These are phyloP conservation scores for Peronospora destructor DNA, from an alignment of 352 stramenopile genomes.

Conservation along the genomic window DNA sequence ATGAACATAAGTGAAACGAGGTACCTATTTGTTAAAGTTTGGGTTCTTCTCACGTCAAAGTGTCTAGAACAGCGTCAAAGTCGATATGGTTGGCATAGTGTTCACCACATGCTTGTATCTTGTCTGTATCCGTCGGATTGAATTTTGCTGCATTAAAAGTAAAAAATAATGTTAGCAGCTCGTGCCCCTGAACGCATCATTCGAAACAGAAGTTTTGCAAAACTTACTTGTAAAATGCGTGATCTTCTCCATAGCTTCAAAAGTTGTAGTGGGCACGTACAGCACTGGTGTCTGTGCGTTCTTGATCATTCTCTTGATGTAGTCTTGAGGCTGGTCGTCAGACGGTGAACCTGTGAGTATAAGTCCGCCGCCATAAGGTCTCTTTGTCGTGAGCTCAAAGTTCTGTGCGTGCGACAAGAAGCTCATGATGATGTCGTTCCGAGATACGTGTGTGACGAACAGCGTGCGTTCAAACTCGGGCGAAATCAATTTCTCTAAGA, in stretches of 20 bases:
- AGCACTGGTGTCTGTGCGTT: constrained; percentile 55
- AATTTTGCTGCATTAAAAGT: constrained; percentile 70
- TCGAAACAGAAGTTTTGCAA: too few species aligned
- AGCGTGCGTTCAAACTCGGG: constrained; percentile 71
- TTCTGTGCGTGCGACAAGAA: constrained; percentile 78
- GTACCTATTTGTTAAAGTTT: too few species aligned
- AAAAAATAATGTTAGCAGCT: neutral
- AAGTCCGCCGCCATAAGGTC: constrained; percentile 75
- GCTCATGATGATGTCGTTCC: constrained; percentile 88
- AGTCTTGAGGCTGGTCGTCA: constrained; percentile 64
- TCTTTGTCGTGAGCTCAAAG: constrained; percentile 58
- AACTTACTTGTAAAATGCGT: constrained; percentile 63
- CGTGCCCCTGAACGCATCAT: neutral
- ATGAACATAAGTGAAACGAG: neutral
- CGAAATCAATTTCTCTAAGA: constrained; percentile 75
- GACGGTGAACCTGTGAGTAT: constrained; percentile 82
- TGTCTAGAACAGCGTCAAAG: constrained; percentile 60
- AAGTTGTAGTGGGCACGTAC: constrained; percentile 73
- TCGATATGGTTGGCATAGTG: constrained; percentile 83
- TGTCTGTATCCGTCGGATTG: constrained; percentile 71
- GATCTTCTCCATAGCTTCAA: constrained; percentile 78
- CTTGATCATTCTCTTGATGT: constrained; percentile 72
- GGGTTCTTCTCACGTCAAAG: too few species aligned
- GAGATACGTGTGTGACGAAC: constrained; percentile 86
- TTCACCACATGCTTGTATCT: constrained; percentile 71